Base-by-base conservation (phyloP, 768 basidiomycete species). In the Rhodocollybia butyracea region DNA sequence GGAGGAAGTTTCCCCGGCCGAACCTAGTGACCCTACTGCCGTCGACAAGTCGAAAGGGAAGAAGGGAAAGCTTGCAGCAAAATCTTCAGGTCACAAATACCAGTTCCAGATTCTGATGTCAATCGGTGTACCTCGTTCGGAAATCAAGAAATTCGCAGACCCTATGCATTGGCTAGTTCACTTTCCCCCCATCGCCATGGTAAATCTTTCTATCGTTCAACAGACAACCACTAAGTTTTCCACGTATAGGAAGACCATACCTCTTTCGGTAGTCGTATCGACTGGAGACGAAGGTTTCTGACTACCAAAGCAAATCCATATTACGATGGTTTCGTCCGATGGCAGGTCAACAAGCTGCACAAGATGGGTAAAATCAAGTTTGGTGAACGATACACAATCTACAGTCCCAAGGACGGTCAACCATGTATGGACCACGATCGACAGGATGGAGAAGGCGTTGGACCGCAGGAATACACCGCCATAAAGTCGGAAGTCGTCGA, bases 401-500 rank as follows among this genome's bases (percentile, higher is more conserved):
- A 97, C 80, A 95, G 92, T 60, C 94, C 94, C 2, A 98, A 98
- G 71, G 97, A 99, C 62, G 95, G 94, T 2, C 97, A 98, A 66
- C 96, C 97, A 0, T 99, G 97, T 67, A 98, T 99, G 97, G 97
- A 99, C 71, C 97, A 99, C 74, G 97, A 99, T 70, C 89, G 97
- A 55, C 82, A 85, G 50, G 92, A 93, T 57, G 97, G 97, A 39
- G 97, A 99, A 72, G 96, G 88, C 45, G 76, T 94, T 54, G 93
- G 92, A 5, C 97, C 97, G 3, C 93, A 95, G 65, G 96, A 98
- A 67, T 98, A 98, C 73, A 91, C 95, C 19, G 89, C 78, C 19
- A 72, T 98, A 70, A 98, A 97, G 76, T 92, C 98, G 90, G 85
- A 91, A 70, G 94, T 98, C 2, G 73, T 86, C 13, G 76, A 90